Conservation (phyloP, 2,329 filamentous ascomycete species). For the Microdochium nivale region DNA sequence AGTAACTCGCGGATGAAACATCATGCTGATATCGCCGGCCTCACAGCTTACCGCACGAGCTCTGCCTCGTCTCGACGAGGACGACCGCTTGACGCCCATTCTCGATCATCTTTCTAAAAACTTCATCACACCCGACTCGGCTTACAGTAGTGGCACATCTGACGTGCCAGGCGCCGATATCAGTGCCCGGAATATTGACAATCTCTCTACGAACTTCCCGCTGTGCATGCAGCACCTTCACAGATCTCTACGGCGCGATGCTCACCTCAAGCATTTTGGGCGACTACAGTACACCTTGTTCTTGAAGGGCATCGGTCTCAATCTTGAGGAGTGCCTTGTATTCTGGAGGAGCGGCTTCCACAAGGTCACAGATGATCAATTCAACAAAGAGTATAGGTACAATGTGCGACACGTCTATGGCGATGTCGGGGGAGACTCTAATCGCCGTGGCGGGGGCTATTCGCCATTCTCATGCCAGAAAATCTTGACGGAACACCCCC, state of each 20-base stretch:
- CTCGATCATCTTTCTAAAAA: slow-evolving; percentile 82
- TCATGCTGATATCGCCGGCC: slow-evolving; percentile 4
- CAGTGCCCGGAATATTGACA: slow-evolving; percentile 70
- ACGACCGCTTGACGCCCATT: slow-evolving; percentile 71
- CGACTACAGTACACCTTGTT: slow-evolving; percentile 94
- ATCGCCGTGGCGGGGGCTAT: slow-evolving; percentile 79
- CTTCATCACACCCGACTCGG: slow-evolving; percentile 84
- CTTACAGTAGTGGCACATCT: slow-evolving; percentile 60
- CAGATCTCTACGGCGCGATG: slow-evolving; percentile 73
- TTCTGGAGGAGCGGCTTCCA: slow-evolving; percentile 89
- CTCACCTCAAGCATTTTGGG: slow-evolving; percentile 87
- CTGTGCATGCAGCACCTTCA: slow-evolving; percentile 94
- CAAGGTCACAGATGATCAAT: slow-evolving; percentile 83
- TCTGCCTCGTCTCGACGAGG: slow-evolving; percentile 86
- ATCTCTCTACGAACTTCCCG: slow-evolving; percentile 72
- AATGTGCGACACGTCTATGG: slow-evolving; percentile 94
- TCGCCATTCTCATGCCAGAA: slow-evolving; percentile 92
- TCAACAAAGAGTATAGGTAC: slow-evolving; percentile 97
- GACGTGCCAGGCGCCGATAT: slow-evolving; percentile 64
- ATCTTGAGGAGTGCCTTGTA: slow-evolving; percentile 78
- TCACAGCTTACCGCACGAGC: slow-evolving; percentile 75
- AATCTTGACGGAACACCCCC: slow-evolving; percentile 81
- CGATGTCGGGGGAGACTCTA: slow-evolving; percentile 87
- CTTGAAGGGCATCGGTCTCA: slow-evolving; percentile 89
- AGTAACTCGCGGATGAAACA: not conserved